phyloP scores from a whole-genome alignment of 768 basidiomycete genomes.

The Tremella mesenterica region DNA sequence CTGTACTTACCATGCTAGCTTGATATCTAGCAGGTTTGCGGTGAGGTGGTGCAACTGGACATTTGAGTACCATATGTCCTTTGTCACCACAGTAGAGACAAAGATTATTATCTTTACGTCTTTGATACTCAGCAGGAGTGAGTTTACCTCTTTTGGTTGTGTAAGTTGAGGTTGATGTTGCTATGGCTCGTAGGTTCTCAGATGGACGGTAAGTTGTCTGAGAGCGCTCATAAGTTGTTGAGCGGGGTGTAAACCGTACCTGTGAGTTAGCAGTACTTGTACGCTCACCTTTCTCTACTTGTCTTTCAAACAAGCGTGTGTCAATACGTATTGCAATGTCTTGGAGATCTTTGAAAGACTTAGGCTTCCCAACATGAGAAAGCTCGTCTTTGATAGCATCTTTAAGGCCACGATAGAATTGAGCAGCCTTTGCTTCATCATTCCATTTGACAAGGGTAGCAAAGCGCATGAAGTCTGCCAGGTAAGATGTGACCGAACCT shows the following conservation, averaged over 20 bases:
- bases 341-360: constrained; percentile 4
- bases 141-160: neutral
- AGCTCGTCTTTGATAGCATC: constrained; percentile 12
- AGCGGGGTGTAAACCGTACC: neutral
- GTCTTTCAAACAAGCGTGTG: constrained; percentile 9
- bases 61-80: too few relatives aligned
- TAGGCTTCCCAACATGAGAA: constrained; percentile 30
- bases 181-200: neutral
- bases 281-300: constrained; percentile 5
- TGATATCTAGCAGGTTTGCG: too few relatives aligned
- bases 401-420: constrained; percentile 38
- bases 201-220: neutral
- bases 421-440: constrained; percentile 9
- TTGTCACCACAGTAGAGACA: constrained; percentile 9
- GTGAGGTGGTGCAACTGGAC: too few relatives aligned
- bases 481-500: constrained; percentile 7
- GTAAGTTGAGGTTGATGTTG: neutral
- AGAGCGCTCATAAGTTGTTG: neutral
- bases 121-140: constrained; percentile 11
- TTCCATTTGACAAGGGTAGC: constrained; percentile 9
- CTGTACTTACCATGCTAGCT: too few relatives aligned
- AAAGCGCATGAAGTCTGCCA: constrained; percentile 7
- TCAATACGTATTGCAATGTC: constrained; percentile 9
- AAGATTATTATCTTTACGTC: constrained; percentile 8
- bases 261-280: neutral